phyloP scores from a whole-genome alignment of 306 rosid genomes.

The Pterocarpus santalinus region DNA sequence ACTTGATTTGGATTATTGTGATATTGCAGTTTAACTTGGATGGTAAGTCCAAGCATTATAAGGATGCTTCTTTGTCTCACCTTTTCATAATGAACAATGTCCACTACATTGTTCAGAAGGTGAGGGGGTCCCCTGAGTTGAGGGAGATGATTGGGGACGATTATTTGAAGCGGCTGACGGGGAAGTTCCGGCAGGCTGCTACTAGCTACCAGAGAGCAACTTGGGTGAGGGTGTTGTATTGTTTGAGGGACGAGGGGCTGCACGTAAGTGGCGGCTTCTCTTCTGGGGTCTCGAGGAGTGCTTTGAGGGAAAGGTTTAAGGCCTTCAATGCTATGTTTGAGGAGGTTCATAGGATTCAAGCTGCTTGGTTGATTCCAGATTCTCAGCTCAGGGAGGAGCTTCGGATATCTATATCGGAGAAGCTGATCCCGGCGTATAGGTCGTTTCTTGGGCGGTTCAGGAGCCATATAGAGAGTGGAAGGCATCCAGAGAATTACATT shows the following conservation, averaged over 20 bases:
- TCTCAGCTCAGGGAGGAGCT: constrained; percentile 97
- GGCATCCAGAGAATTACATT: constrained; percentile 95
- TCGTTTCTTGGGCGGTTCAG: constrained; percentile 94
- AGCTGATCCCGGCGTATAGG: constrained; percentile 91
- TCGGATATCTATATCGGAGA: constrained; percentile 85
- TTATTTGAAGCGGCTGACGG: constrained; percentile 82
- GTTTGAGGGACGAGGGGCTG: constrained; percentile 91
- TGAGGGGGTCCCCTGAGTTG: constrained; percentile 85
- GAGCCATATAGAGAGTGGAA: constrained; percentile 91
- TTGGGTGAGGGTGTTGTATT: constrained; percentile 89
- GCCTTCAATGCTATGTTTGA: constrained; percentile 95
- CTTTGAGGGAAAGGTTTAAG: constrained; percentile 95
- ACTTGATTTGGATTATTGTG: constrained; percentile 97
- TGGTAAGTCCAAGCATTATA: constrained; percentile 91
- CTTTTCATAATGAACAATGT: constrained; percentile 97
- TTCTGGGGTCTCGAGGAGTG: constrained; percentile 92
- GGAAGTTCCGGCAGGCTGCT: constrained; percentile 89
- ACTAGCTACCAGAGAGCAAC: constrained; percentile 95
- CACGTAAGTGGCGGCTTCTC: constrained; percentile 90
- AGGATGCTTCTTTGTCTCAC: constrained; percentile 77
- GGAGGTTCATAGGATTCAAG: constrained; percentile 94
- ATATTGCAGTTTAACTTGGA: constrained; percentile 91
- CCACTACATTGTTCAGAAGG: constrained; percentile 96
- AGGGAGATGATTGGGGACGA: constrained; percentile 93
- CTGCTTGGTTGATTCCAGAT: constrained; percentile 92